Percentiles rank a stretch among this genome's conserved stretches.
These are phyloP conservation scores for Chalciporus pseudorubinellus DNA, from an alignment of 768 basidiomycete species.

Conservation along the genomic window DNA sequence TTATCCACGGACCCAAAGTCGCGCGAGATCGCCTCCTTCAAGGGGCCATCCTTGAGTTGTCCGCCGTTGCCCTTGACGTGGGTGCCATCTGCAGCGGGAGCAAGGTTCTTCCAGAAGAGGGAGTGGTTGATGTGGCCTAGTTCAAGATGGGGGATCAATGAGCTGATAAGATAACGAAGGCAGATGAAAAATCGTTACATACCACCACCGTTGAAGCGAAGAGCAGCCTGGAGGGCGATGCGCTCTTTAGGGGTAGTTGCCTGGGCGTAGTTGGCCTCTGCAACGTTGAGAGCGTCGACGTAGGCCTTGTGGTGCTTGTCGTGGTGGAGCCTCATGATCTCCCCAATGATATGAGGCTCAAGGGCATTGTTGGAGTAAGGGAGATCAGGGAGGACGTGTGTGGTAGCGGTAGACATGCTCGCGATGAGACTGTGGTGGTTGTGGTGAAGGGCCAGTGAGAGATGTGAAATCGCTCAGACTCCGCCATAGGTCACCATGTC, in stretches of 20 bases:
- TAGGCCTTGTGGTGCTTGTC: slow-evolving; percentile 96
- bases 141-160: slow-evolving; percentile 5
- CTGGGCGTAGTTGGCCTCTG: slow-evolving; percentile 74
- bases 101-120: slow-evolving; percentile 95
- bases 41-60: slow-evolving; percentile 56
- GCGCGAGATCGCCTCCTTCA: slow-evolving; percentile 63
- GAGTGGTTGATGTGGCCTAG: slow-evolving; percentile 90
- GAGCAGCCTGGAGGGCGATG: slow-evolving; percentile 26
- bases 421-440: slow-evolving; percentile 3
- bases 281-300: slow-evolving; percentile 66
- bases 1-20: slow-evolving; percentile 71
- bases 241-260: slow-evolving; percentile 59
- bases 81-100: slow-evolving; percentile 48
- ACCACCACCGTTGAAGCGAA: slow-evolving; percentile 29
- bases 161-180: slow-evolving; percentile 12
- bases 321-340: slow-evolving; percentile 96
- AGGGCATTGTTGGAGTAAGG: slow-evolving; percentile 86
- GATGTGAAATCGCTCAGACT: background rate
- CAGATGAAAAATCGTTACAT: background rate
- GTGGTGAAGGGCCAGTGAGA: background rate
- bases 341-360: slow-evolving; percentile 83
- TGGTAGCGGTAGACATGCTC: slow-evolving; percentile 35
- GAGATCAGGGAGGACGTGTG: slow-evolving; percentile 66
- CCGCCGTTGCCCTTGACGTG: slow-evolving; percentile 66
- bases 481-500: background rate